Percentiles rank a stretch among this genome's conserved stretches.
Conservation (phyloP, 225 moss, liverwort and hornwort species). For the Sphagnum contortum region DNA sequence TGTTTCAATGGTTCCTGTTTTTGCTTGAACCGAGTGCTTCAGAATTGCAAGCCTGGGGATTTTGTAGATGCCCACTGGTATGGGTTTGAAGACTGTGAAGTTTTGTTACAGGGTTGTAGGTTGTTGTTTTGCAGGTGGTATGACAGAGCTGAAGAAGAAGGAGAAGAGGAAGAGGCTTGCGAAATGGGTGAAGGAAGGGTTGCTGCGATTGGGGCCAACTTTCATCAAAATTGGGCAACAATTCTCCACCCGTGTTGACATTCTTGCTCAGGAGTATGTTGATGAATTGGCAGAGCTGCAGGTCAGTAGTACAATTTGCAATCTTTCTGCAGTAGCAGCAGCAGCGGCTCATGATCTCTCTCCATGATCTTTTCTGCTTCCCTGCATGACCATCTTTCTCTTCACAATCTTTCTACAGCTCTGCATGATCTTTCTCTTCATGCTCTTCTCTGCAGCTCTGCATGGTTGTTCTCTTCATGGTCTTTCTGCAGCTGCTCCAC, state of each 20-base stretch:
- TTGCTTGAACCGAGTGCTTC: too few species aligned
- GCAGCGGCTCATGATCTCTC: too few species aligned
- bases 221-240: slow-evolving; percentile 99
- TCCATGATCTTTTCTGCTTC: too few species aligned
- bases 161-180: slow-evolving; percentile 68
- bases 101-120: too few species aligned
- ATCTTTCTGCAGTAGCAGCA: too few species aligned
- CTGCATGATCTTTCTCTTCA: neutral
- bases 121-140: slow-evolving; percentile 45
- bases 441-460: too few species aligned
- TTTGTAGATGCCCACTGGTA: too few species aligned
- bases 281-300: slow-evolving; percentile 91
- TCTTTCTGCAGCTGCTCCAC: too few species aligned
- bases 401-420: neutral
- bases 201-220: slow-evolving; percentile 88
- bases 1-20: too few species aligned
- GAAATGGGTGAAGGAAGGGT: slow-evolving; percentile 91
- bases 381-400: neutral
- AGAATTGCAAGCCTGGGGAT: too few species aligned
- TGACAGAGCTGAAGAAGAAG: slow-evolving; percentile 76
- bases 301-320: slow-evolving; percentile 21
- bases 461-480: too few species aligned
- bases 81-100: too few species aligned
- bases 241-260: slow-evolving; percentile 96
- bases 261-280: slow-evolving; percentile 91